A percentile compares a stretch with the other conserved stretches of the same genome.
phyloP scores from a whole-genome alignment of 768 basidiomycete species.

The Tylopilus sp. region DNA sequence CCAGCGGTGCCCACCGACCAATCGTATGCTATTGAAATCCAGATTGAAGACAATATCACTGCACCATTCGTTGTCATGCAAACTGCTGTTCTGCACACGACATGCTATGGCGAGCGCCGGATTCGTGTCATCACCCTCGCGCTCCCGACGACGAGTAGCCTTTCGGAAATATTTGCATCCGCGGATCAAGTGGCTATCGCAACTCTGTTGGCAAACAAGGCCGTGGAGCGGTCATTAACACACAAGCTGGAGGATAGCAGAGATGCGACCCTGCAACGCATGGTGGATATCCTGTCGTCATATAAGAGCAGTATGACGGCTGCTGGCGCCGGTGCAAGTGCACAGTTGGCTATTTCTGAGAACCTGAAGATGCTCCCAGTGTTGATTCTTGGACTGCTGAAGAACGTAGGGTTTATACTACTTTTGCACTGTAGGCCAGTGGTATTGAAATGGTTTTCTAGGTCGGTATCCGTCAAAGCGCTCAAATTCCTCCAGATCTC shows the following conservation, averaged over 20 bases:
- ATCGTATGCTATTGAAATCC: constrained; percentile 92
- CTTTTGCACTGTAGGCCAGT: background rate
- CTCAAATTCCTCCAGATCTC: constrained; percentile 95
- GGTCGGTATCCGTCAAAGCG: constrained; percentile 94
- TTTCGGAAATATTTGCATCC: constrained; percentile 87
- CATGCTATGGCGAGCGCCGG: constrained; percentile 88
- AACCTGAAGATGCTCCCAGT: constrained; percentile 95
- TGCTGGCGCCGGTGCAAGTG: constrained; percentile 88
- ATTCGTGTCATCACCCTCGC: constrained; percentile 89
- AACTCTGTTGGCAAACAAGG: constrained; percentile 86
- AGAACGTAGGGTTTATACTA: constrained; percentile 66
- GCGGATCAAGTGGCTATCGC: constrained; percentile 86
- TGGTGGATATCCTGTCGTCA: constrained; percentile 79
- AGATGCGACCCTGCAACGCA: constrained; percentile 77
- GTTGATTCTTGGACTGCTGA: constrained; percentile 83
- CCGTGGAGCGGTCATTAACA: constrained; percentile 82
- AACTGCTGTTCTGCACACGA: constrained; percentile 92
- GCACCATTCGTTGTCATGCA: constrained; percentile 92
- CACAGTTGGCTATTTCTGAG: constrained; percentile 87
- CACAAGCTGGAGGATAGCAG: constrained; percentile 88
- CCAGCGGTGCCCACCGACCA: constrained; percentile 96
- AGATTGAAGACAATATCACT: constrained; percentile 92
- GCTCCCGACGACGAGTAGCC: constrained; percentile 80
- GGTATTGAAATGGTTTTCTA: constrained; percentile 28
- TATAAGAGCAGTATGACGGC: constrained; percentile 98